Evolutionary conservation across 176 grass and related monocot species (phyloP).

Genomic region (Oryza longistaminata): DNA sequence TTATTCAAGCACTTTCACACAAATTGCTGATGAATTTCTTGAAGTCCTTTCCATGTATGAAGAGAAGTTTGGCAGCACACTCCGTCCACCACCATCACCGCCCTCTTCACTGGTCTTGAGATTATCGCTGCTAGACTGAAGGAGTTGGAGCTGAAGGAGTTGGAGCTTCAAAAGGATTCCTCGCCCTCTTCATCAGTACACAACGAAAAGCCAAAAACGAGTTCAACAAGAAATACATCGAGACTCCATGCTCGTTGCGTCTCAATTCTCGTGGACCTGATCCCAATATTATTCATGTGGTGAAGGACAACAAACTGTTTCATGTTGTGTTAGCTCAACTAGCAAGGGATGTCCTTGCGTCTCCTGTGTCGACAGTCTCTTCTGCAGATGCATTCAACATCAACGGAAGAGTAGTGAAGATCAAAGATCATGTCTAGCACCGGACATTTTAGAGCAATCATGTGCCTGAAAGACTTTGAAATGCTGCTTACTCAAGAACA

Average conservation of each 20-base stretch:
- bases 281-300: neutral
- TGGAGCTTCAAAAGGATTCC: neutral
- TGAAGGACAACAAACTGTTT: neutral
- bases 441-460: neutral
- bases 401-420: neutral
- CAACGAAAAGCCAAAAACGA: neutral
- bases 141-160: neutral
- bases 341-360: neutral
- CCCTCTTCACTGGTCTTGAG: no score
- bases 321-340: neutral
- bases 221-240: neutral
- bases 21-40: neutral
- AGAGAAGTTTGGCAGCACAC: neutral
- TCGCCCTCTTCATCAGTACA: neutral
- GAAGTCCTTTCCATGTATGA: neutral
- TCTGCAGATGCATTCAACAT: neutral
- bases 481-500: neutral
- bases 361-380: neutral
- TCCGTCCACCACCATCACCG: neutral
- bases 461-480: neutral
- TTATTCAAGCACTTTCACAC: neutral
- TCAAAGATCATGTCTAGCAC: neutral
- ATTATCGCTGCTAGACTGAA: neutral
- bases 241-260: neutral
- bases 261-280: neutral